Evolutionary conservation across 2,329 filamentous ascomycete genomes (phyloP).

Genomic region (Fusarium oxysporum): DNA sequence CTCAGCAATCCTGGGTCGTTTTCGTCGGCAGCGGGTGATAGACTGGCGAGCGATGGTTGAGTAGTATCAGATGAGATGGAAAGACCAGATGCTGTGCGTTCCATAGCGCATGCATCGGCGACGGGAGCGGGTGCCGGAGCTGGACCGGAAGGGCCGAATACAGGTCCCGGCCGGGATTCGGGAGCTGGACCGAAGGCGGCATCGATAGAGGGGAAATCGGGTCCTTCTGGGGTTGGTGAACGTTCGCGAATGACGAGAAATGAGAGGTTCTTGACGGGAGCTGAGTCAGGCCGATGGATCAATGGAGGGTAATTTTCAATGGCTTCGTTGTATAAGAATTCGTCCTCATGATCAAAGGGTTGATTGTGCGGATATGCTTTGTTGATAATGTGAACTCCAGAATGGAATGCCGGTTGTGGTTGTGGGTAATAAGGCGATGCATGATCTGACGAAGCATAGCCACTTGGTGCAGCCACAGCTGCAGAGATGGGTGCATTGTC

Average conservation of each 20-base stretch:
- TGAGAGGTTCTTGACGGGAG: conserved; percentile 49
- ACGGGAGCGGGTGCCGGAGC: conserved; percentile 8
- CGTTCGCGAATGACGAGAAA: conserved; percentile 56
- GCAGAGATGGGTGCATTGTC: conserved; percentile 9
- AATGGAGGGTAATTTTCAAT: conserved; percentile 26
- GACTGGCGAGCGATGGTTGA: conserved; percentile 45
- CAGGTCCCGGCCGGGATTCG: conserved; percentile 34
- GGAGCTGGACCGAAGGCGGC: conserved; percentile 26
- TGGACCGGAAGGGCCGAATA: conserved; percentile 29
- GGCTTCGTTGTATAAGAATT: conserved; percentile 24
- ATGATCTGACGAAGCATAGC: conserved; percentile 12
- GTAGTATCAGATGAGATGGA: conserved; percentile 59
- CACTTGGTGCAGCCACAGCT: conserved; percentile 14
- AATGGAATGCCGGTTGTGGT: conserved; percentile 1
- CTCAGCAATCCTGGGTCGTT: conserved; percentile 52
- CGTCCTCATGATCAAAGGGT: conserved; percentile 18
- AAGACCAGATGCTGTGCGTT: conserved; percentile 62
- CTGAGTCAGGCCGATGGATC: conserved; percentile 39
- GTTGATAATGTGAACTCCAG: conserved; percentile 19
- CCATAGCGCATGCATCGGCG: conserved; percentile 51
- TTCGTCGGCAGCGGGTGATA: conserved; percentile 42
- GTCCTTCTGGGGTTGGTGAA: conserved; percentile 40
- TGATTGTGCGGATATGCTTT: conserved; percentile 17
- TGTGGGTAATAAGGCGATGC: conserved; percentile 5
- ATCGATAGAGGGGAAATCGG: conserved; percentile 27